A percentile compares a stretch with the other conserved stretches of the same genome.
Conservation (phyloP, 1,139 yeast genomes). For the Candida freyschussii region DNA sequence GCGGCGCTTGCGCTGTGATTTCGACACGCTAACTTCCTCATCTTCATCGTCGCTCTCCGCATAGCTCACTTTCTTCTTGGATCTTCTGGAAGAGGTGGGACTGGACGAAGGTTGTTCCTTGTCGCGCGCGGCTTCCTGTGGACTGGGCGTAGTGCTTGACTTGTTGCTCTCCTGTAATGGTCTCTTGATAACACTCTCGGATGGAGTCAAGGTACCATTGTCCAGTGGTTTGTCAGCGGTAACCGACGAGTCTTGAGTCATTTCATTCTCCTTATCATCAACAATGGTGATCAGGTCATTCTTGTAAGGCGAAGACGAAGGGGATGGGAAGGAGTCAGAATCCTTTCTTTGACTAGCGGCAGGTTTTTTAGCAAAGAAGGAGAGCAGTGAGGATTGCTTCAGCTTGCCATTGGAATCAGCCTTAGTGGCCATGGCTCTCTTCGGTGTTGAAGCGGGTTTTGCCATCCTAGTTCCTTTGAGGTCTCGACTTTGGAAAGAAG, state of each 20-base stretch:
- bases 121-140: constrained; percentile 1
- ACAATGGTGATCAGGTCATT: constrained; percentile 5
- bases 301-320: constrained; percentile 19
- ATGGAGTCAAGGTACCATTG: constrained; percentile 4
- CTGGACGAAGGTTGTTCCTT: constrained; percentile 15
- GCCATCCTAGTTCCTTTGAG: constrained; percentile 8
- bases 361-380: constrained; percentile 13
- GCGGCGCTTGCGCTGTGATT: constrained; percentile 24
- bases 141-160: constrained; percentile 1
- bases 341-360: constrained; percentile 1
- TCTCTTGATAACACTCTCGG: constrained; percentile 16
- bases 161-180: constrained; percentile 14
- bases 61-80: constrained; percentile 31
- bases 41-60: constrained; percentile 35
- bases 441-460: constrained; percentile 9
- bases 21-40: constrained; percentile 21
- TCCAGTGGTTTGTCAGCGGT: not conserved
- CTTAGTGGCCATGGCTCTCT: constrained; percentile 11
- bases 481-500: no score
- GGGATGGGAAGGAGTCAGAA: constrained; percentile 12
- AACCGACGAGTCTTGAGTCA: constrained; percentile 6
- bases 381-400: constrained; percentile 17
- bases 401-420: constrained; percentile 10
- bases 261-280: constrained; percentile 2
- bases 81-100: constrained; percentile 19